Conservation (phyloP, 2,329 filamentous ascomycete genomes). For the Talaromyces albobiverticillius region DNA sequence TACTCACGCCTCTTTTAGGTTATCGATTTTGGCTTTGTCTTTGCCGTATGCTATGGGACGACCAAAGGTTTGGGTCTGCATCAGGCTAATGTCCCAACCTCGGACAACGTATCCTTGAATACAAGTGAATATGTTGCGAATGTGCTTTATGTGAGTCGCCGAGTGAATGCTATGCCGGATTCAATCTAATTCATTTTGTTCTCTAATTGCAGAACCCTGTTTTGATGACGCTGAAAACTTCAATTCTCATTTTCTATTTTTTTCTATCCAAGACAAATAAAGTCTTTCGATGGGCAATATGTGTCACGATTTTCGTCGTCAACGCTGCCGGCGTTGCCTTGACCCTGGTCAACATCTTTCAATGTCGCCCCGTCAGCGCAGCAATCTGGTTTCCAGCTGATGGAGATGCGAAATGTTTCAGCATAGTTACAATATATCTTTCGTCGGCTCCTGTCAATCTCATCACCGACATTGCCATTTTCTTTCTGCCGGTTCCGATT, state of each 20-base stretch:
- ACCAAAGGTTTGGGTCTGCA: conserved; percentile 44
- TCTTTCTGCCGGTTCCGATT: conserved; percentile 84
- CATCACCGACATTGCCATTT: conserved; percentile 81
- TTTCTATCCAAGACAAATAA: conserved; percentile 75
- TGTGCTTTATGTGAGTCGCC: conserved; percentile 54
- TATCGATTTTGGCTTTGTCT: conserved; percentile 46
- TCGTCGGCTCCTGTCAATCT: conserved; percentile 86
- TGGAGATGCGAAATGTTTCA: conserved; percentile 51
- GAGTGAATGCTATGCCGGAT: conserved; percentile 1
- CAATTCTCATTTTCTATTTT: conserved; percentile 88
- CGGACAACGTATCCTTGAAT: conserved; percentile 32
- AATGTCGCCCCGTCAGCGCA: conserved; percentile 72
- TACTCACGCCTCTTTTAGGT: conserved; percentile 24
- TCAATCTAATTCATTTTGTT: conserved; percentile 1
- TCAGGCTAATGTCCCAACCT: conserved; percentile 32
- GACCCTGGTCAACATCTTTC: conserved; percentile 82
- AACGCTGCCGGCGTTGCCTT: conserved; percentile 75
- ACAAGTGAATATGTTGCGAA: conserved; percentile 59
- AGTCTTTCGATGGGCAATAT: conserved; percentile 77
- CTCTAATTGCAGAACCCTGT: conserved; percentile 67
- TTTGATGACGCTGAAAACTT: conserved; percentile 87
- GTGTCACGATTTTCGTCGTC: conserved; percentile 71
- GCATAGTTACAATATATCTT: conserved; percentile 63
- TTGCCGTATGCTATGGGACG: conserved; percentile 45
- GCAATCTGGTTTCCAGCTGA: conserved; percentile 58